Percentiles rank a stretch among this genome's conserved stretches.
These are phyloP conservation scores for Saxophila tyrrhenica DNA, from an alignment of 495 filamentous ascomycete genomes.

Conservation along the genomic window DNA sequence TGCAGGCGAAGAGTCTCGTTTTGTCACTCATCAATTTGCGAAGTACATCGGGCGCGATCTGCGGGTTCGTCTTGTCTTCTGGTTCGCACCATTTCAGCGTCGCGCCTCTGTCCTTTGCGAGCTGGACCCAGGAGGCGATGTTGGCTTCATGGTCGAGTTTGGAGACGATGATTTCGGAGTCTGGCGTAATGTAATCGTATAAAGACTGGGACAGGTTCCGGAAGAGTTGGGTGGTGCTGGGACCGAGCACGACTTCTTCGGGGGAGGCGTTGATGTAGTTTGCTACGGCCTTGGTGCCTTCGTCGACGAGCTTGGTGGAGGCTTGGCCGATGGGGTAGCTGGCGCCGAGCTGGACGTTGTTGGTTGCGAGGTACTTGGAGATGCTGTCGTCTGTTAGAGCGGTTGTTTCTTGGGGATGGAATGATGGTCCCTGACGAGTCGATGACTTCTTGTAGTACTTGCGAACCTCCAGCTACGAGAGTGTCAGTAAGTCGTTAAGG, in stretches of 20 bases:
- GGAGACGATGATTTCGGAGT: slow-evolving; percentile 54
- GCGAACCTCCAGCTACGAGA: slow-evolving; percentile 20
- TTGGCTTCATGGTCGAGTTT: slow-evolving; percentile 64
- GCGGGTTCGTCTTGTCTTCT: slow-evolving; percentile 36
- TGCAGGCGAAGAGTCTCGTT: slow-evolving; percentile 56
- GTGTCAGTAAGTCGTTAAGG: background rate
- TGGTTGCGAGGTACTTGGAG: slow-evolving; percentile 49
- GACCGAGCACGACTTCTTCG: slow-evolving; percentile 39
- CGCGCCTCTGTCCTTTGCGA: slow-evolving; percentile 47
- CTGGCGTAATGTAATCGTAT: slow-evolving; percentile 36
- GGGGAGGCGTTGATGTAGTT: slow-evolving; percentile 52
- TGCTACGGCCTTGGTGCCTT: slow-evolving; percentile 50
- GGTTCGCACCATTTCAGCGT: slow-evolving; percentile 57
- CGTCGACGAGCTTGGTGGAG: slow-evolving; percentile 43
- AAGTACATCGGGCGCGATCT: slow-evolving; percentile 43
- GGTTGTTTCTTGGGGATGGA: background rate
- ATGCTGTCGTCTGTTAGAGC: slow-evolving; percentile 38
- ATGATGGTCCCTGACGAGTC: slow-evolving; percentile 41
- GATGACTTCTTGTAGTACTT: slow-evolving; percentile 51
- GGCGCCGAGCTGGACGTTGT: slow-evolving; percentile 63
- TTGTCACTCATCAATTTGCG: slow-evolving; percentile 42
- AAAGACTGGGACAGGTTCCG: slow-evolving; percentile 56
- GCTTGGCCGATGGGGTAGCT: slow-evolving; percentile 44
- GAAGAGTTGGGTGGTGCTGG: slow-evolving; percentile 62
- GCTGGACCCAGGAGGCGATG: slow-evolving; percentile 52